These are phyloP conservation scores for Falciphora oryzae DNA, from an alignment of 2,329 filamentous ascomycete genomes.

Conservation along the genomic window DNA sequence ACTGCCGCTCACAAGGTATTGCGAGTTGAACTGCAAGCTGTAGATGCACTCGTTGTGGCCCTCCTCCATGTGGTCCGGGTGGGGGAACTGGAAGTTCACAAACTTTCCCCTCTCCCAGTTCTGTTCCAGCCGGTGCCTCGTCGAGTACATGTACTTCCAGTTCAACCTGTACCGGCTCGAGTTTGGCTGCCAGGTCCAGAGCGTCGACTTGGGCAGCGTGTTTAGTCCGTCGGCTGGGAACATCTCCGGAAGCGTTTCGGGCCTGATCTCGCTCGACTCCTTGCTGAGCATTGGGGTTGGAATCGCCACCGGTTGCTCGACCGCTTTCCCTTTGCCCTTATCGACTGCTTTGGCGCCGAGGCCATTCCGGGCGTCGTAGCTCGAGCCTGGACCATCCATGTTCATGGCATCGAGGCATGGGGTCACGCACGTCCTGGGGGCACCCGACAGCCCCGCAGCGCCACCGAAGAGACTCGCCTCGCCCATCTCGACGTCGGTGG, in stretches of 20 bases:
- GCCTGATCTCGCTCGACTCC: slow-evolving; percentile 16
- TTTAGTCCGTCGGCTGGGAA: slow-evolving; percentile 23
- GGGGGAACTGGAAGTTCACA: slow-evolving; percentile 83
- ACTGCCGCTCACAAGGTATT: slow-evolving; percentile 89
- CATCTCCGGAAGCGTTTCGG: slow-evolving; percentile 26
- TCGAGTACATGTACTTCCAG: slow-evolving; percentile 90
- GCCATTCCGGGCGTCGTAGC: slow-evolving; percentile 19
- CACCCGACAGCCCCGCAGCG: slow-evolving; percentile 9
- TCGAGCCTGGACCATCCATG: slow-evolving; percentile 28
- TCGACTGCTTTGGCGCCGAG: slow-evolving; percentile 19
- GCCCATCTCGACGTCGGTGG: slow-evolving; percentile 5
- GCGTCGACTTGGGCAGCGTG: slow-evolving; percentile 35
- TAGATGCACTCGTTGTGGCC: slow-evolving; percentile 93
- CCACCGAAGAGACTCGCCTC: slow-evolving; percentile 25
- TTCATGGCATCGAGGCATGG: slow-evolving; percentile 25
- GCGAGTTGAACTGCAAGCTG: slow-evolving; percentile 80
- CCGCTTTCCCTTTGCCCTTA: slow-evolving; percentile 32
- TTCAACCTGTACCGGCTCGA: slow-evolving; percentile 61
- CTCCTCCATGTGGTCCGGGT: slow-evolving; percentile 72
- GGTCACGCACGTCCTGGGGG: slow-evolving; percentile 15
- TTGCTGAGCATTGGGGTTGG: neutral
- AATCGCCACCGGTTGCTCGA: slow-evolving; percentile 11
- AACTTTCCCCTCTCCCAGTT: slow-evolving; percentile 87
- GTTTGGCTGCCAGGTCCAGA: slow-evolving; percentile 45
- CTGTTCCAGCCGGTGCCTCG: slow-evolving; percentile 75